phyloP scores from a whole-genome alignment of 805 yeast species.

The Cyberlindnera japonica region DNA sequence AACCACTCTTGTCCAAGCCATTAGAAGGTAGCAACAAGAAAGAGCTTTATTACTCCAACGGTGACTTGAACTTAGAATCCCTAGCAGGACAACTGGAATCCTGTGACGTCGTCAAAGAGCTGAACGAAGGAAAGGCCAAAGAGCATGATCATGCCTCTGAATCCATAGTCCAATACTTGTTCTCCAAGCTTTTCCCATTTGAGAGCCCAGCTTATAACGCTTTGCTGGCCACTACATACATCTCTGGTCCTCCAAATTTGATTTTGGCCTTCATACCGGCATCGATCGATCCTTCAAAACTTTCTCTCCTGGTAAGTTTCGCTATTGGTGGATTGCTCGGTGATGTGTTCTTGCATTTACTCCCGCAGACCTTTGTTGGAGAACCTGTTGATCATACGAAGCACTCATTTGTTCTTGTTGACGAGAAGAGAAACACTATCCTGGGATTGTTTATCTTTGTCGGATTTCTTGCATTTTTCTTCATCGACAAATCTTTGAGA shows the following conservation, averaged over 20 bases:
- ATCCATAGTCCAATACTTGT: slow-evolving; percentile 34
- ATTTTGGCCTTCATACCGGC: slow-evolving; percentile 56
- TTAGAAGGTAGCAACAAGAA: neutral
- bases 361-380: slow-evolving; percentile 65
- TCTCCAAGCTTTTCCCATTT: slow-evolving; percentile 44
- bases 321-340: slow-evolving; percentile 77
- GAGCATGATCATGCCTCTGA: slow-evolving; percentile 25
- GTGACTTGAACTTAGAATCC: slow-evolving; percentile 39
- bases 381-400: slow-evolving; percentile 40
- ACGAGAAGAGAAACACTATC: slow-evolving; percentile 44
- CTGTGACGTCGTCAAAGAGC: slow-evolving; percentile 39
- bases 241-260: slow-evolving; percentile 63
- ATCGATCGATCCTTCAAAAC: slow-evolving; percentile 44
- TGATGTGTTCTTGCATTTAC: slow-evolving; percentile 65
- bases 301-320: slow-evolving; percentile 59
- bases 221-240: slow-evolving; percentile 56
- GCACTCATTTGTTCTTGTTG: slow-evolving; percentile 45
- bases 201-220: slow-evolving; percentile 60
- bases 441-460: slow-evolving; percentile 53
- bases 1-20: neutral
- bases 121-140: slow-evolving; percentile 33
- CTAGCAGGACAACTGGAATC: slow-evolving; percentile 29
- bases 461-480: slow-evolving; percentile 58
- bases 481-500: slow-evolving; percentile 59
- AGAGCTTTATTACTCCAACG: slow-evolving; percentile 35